Base-by-base conservation (phyloP, 495 filamentous ascomycete genomes). In the Penicillium fimorum region DNA sequence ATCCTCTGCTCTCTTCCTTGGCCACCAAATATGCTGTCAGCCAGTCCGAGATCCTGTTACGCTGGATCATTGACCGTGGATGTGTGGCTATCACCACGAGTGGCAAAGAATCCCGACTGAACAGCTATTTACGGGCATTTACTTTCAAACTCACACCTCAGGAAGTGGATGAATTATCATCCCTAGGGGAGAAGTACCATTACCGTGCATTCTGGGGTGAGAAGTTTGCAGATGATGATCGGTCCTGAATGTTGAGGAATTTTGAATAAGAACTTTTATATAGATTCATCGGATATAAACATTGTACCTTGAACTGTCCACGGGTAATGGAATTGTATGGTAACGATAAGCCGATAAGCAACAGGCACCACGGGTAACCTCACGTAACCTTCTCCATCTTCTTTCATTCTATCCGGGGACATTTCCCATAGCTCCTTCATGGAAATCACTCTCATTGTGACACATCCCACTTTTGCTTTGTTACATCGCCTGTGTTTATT, bases 61-160 rank as follows among this genome's bases (percentile, higher is more conserved):
- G 92, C 53, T 96, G 91, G 91, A 82, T 80, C 29, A 71, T 96
- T 33, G 90, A 96, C 59, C 88, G 91, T 65, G 89, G 85, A 40
- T 72, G 88, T 49, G 83, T 92, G n/a, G 74, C 82, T 0, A 72
- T 96, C 58, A 95, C 91, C 1, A 96, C 92, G 17, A 91, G 85
- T 67, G 71, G 74, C 35, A 95, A 82, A 56, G 86, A 92, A 71
- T 71, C 86, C 55, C 72, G 91, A 47, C 59, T 96, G 65, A 79
- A 76, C 57, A 79, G 80, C 54, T 93, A 88, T 63, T 63, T 91
- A 61, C 67, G 75, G 11, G 76, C 69, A 15, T 59, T 89, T 51
- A 82, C 80, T 5, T 94, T 95, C 70, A 84, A 85, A 61, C 67
- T 96, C 62, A 92, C 85, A 2, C 82, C 84, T 0, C 69, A 76